These are phyloP conservation scores for Monosporascus sp. DNA, from an alignment of 2,329 filamentous ascomycete genomes.

Conservation along the genomic window DNA sequence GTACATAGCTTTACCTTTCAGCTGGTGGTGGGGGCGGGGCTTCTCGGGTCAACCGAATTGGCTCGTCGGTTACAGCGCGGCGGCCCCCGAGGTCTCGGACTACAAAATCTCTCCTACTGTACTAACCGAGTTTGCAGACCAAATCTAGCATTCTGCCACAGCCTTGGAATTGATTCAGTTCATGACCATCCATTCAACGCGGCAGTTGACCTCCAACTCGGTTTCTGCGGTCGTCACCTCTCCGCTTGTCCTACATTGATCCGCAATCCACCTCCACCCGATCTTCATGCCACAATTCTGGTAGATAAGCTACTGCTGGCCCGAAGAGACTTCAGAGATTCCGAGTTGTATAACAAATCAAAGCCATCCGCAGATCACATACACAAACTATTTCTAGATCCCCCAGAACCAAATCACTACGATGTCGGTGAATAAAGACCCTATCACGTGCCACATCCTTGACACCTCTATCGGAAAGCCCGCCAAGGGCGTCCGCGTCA, in stretches of 20 bases:
- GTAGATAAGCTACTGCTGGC: neutral
- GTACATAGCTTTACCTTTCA: neutral
- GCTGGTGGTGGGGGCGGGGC: neutral
- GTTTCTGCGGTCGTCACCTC: neutral
- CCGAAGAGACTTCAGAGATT: neutral
- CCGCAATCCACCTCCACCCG: neutral
- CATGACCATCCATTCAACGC: neutral
- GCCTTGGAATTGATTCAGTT: neutral
- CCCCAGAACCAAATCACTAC: neutral
- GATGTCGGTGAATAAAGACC: constrained; percentile 43
- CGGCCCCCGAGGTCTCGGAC: neutral
- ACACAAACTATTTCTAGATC: neutral
- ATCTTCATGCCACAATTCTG: neutral
- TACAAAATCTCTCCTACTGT: neutral
- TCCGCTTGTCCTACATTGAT: neutral
- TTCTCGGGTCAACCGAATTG: neutral
- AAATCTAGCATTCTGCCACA: neutral
- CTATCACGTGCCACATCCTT: constrained; percentile 83
- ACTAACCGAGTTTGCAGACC: neutral
- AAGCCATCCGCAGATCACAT: neutral
- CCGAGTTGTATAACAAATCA: neutral
- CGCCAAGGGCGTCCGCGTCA: constrained; percentile 60
- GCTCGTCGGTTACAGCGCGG: neutral
- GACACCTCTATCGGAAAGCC: constrained; percentile 73
- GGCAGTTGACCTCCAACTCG: neutral